These are phyloP conservation scores for Colletotrichum zoysiae DNA, from an alignment of 2,329 filamentous ascomycete species.

Conservation along the genomic window DNA sequence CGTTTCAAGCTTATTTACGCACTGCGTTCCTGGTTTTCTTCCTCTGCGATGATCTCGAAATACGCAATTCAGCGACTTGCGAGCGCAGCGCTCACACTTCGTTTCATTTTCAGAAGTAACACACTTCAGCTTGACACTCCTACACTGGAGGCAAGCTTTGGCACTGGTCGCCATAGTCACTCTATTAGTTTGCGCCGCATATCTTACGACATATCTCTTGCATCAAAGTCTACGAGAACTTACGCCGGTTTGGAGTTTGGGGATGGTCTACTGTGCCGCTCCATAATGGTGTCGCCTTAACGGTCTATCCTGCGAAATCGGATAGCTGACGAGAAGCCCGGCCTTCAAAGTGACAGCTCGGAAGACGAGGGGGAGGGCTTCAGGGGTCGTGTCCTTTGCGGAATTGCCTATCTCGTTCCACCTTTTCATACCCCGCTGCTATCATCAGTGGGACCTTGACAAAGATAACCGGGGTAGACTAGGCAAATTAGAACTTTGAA, in stretches of 20 bases:
- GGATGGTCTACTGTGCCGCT: not conserved
- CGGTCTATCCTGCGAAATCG: not conserved
- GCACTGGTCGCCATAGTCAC: not conserved
- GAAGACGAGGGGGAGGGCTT: not conserved
- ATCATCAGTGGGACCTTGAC: not conserved
- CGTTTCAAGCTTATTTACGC: not conserved
- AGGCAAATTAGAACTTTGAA: not conserved
- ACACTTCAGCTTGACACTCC: conserved; percentile 57
- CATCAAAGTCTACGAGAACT: not conserved
- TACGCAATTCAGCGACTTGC: conserved; percentile 54
- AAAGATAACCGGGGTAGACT: conserved; percentile 5
- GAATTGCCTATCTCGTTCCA: conserved; percentile 11
- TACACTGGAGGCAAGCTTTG: conserved; percentile 54
- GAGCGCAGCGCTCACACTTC: conserved; percentile 52
- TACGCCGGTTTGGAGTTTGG: conserved; percentile 8
- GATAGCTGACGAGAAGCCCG: not conserved
- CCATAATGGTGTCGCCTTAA: not conserved
- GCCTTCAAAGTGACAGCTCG: not conserved
- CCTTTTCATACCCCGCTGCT: conserved; percentile 9
- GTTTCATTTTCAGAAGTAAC: conserved; percentile 42
- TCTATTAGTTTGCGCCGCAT: not conserved
- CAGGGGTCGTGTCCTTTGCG: not conserved
- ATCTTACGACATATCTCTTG: not conserved
- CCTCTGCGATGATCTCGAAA: conserved; percentile 56
- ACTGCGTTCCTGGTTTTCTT: conserved; percentile 54